Evolutionary conservation across 2,329 filamentous ascomycete genomes (phyloP).

Genomic region (Teratosphaeria pseudoeucalypti): DNA sequence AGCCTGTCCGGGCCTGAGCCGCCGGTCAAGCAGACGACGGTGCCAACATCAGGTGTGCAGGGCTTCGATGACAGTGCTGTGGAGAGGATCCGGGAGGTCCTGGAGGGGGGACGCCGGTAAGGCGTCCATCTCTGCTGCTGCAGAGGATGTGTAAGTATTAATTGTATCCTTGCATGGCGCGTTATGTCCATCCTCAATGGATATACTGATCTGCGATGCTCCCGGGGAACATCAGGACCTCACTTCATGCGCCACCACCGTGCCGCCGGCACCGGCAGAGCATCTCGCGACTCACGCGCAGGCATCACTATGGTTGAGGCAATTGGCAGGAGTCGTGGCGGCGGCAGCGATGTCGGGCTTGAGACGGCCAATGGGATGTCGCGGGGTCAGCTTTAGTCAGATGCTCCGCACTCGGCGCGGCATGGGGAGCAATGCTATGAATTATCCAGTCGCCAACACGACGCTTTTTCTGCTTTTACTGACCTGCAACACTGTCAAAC

Average conservation of each 20-base stretch:
- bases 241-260: not conserved
- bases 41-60: not conserved
- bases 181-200: not conserved
- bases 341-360: not conserved
- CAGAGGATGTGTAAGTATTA: not conserved
- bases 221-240: no score
- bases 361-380: not conserved
- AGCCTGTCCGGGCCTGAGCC: not conserved
- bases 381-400: not conserved
- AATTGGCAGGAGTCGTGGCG: not conserved
- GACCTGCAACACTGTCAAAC: not conserved
- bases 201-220: no score
- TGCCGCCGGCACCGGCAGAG: not conserved
- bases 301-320: not conserved
- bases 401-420: not conserved
- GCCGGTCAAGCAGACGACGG: not conserved
- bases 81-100: not conserved
- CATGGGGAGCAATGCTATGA: not conserved
- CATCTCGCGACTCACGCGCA: not conserved
- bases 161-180: not conserved
- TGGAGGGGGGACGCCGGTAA: not conserved
- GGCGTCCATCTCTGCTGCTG: not conserved
- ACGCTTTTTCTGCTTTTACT: not conserved
- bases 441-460: not conserved
- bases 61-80: not conserved